Base-by-base conservation (phyloP, 257 asterid species). In the Nicotiana tabacum region DNA sequence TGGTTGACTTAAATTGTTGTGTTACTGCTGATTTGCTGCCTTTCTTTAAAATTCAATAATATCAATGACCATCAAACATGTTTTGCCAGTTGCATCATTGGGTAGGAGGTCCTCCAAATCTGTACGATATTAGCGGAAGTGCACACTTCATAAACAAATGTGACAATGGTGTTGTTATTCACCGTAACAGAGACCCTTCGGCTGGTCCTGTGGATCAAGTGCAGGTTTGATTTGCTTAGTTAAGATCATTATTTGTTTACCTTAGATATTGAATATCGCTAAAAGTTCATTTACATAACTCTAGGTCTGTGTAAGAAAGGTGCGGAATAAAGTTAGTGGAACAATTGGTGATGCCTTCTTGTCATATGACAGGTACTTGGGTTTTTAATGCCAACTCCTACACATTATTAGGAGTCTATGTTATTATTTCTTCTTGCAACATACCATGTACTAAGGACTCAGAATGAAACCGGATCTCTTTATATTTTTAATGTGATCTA, bases 71-170 rank as follows among this genome's bases (percentile, higher is more conserved):
- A 80, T 64, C 7, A 57, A 65, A 24, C 64, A 53, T 72, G 27
- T 87, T 58, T 80, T 80, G 56, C 64, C 84, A 96, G 99, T 86
- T 96, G 90, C 97, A 94, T 21, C 88, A 93, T 39, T 96, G 99
- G 98, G 80, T 77, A 61, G 98, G 99, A 27, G 86, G 91, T 55
- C 93, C 99, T 74, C 98, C 99, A 18, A 93, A 92, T 86, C 76
- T 96, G 87, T 93, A 96, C 11, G 99, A 96, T 88, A 96, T 96
- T 77, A 96, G 99, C 60, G 99, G 99, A 85, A 96, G 99, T 83
- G 99, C 98, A 56, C 98, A 96, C 88, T 96, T 96, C 86, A 93
- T 94, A 76, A 96, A 96, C 91, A 96, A 96, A 89, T 96, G 99
- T 56, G 99, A 96, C 79, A 96, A 94, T 69, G 99, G 99, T 85